Base-by-base conservation (phyloP, 345 rosid species). In the Stellera chamaejasme region DNA sequence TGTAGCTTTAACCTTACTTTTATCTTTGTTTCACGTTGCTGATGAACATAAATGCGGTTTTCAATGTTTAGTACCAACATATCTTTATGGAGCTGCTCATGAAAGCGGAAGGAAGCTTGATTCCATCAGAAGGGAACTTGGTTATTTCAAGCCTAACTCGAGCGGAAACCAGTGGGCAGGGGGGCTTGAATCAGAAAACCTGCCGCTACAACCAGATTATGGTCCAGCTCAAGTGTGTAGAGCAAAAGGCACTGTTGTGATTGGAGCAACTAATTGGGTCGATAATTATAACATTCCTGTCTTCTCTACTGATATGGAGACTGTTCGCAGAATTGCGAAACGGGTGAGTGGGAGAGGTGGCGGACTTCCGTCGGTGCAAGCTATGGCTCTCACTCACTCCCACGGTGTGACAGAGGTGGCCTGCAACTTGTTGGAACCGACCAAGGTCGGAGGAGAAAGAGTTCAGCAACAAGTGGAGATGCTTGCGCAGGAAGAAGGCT, bases 221-320 rank as follows among this genome's bases (percentile, higher is more conserved):
- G 95, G 91, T 56, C 91, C 98, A 11, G 52, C 55, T 42, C 80
- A 59, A 72, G 79, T 72, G 58, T 73, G 60, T 60, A 69, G 59
- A 72, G 68, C 78, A 42, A 81, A 77, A 62, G 98, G 93, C 10
- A 84, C 82, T 27, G 60, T 82, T 42, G 75, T 82, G 32, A 74
- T 92, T 11, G 95, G 98, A 75, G 93, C 85, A 7, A 79, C 85
- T 14, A 64, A 41, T 48, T 92, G 95, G 95, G 93, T 88, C 23
- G 94, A 79, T 61, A 92, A 86, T 82, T 88, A 81, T 69, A 92
- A 92, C 42, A 71, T 82, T 66, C 98, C 96, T 5, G 72, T 88
- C 53, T 71, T 75, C 66, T 76, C 87, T 25, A 69, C 67, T 7
- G 76, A 78, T 66, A 69, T 84, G 13, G 70, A 69, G 50, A 61